A percentile compares a stretch with the other conserved stretches of the same genome.
These are phyloP conservation scores for Plenodomus tracheiphilus DNA, from an alignment of 2,329 filamentous ascomycete genomes.

Conservation along the genomic window DNA sequence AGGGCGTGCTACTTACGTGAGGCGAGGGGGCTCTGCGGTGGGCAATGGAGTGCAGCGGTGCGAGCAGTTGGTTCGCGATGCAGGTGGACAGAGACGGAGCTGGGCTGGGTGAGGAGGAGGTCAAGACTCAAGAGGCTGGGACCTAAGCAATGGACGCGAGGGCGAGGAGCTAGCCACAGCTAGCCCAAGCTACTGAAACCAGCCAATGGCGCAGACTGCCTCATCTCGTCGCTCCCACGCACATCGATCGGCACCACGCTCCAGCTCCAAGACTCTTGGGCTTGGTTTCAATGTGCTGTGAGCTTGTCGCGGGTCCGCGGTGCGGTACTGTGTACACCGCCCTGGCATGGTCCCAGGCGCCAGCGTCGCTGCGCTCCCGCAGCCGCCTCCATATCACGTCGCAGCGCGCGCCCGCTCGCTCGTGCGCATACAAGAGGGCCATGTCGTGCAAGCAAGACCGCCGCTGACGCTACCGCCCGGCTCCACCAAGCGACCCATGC, in stretches of 20 bases:
- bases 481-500: constrained; percentile 19
- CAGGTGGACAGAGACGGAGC: constrained; percentile 1
- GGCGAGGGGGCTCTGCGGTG: constrained; percentile 16
- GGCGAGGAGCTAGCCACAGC: constrained; percentile 14
- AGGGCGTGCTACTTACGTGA: constrained; percentile 32
- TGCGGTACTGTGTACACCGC: too few relatives aligned
- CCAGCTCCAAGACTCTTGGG: background rate
- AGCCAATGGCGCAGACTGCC: constrained; percentile 13
- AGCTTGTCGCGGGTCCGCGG: background rate
- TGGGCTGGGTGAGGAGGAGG: constrained; percentile 6
- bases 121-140: constrained; percentile 11
- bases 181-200: constrained; percentile 9
- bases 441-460: too few relatives aligned
- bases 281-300: background rate
- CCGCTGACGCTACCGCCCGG: constrained; percentile 22
- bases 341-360: too few relatives aligned
- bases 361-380: too few relatives aligned
- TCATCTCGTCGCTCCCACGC: constrained; percentile 1
- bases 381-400: too few relatives aligned
- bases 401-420: too few relatives aligned
- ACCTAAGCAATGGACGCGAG: constrained; percentile 8
- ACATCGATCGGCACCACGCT: background rate
- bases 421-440: too few relatives aligned
- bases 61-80: constrained; percentile 5
- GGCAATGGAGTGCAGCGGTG: background rate